Percentiles rank a stretch among this genome's conserved stretches.
phyloP scores from a whole-genome alignment of 345 rosid species.

The Melaleuca alternifolia region DNA sequence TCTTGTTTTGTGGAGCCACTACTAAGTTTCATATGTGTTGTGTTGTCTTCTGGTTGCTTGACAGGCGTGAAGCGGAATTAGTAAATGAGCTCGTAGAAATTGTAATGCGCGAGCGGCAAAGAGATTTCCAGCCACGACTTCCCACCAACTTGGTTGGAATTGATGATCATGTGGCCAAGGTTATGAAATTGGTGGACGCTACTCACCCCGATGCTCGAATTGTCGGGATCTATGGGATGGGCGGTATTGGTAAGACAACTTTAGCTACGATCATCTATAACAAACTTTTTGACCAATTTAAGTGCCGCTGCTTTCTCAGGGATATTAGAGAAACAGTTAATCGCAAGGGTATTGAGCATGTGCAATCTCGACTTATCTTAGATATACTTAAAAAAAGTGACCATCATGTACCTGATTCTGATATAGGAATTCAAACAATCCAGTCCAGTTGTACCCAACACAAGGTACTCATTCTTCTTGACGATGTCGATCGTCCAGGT shows the following conservation, averaged over 20 bases:
- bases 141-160: background rate
- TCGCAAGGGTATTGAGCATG: rapidly evolving
- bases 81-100: too few relatives aligned
- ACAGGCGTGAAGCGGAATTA: too few relatives aligned
- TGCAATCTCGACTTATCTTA: background rate
- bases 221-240: background rate
- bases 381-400: rapidly evolving
- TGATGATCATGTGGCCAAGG: background rate
- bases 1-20: background rate
- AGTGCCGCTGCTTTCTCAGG: rapidly evolving
- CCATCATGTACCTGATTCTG: rapidly evolving
- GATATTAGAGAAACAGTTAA: background rate
- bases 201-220: too few relatives aligned
- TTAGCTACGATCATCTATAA: background rate
- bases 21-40: background rate
- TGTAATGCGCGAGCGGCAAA: background rate
- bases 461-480: too few relatives aligned
- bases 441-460: background rate
- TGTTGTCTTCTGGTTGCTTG: too few relatives aligned
- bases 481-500: too few relatives aligned
- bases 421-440: background rate
- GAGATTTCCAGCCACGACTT: background rate
- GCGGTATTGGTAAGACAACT: background rate
- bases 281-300: rapidly evolving
- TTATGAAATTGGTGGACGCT: background rate